phyloP scores from a whole-genome alignment of 768 basidiomycete genomes.

The Polyporus arcularius region DNA sequence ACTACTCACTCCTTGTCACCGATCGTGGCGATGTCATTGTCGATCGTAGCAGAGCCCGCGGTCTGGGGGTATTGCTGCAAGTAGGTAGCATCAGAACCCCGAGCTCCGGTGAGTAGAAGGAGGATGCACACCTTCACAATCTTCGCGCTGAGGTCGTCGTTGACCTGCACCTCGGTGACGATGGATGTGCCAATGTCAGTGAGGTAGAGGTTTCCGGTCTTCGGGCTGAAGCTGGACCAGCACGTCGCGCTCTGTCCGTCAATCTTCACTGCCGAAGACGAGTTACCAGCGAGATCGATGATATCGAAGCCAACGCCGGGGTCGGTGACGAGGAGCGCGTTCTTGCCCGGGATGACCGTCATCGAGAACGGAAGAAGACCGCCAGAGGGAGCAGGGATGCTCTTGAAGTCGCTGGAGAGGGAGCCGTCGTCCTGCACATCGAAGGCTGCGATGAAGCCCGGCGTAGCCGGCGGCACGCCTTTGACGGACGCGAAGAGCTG shows the following conservation, averaged over 20 bases:
- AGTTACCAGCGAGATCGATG: constrained; percentile 29
- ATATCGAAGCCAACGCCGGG: constrained; percentile 32
- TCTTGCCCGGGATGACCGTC: constrained; percentile 33
- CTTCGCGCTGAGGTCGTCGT: constrained; percentile 44
- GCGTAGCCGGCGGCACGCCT: constrained; percentile 43
- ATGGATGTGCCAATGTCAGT: constrained; percentile 30
- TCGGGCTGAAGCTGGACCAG: constrained; percentile 31
- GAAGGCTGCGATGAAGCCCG: constrained; percentile 54
- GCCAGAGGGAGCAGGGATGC: constrained; percentile 38
- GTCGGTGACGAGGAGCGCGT: constrained; percentile 32
- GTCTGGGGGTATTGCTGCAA: constrained; percentile 25
- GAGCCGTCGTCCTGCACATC: constrained; percentile 46
- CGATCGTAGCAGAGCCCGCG: constrained; percentile 19
- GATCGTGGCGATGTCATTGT: constrained; percentile 24
- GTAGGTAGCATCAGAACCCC: not conserved
- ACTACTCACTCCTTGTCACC: constrained; percentile 22
- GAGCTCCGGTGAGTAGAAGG: no score
- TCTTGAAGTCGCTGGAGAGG: constrained; percentile 42
- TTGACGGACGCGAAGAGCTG: constrained; percentile 51
- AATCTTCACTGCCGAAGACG: constrained; percentile 24
- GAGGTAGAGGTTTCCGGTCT: constrained; percentile 36
- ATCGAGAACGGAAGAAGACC: constrained; percentile 54
- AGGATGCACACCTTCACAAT: constrained; percentile 41
- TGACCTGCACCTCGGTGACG: constrained; percentile 48
- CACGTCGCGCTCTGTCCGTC: constrained; percentile 32